Base-by-base conservation (phyloP, 2,329 filamentous ascomycete genomes). In the Cladorrhinum sp. region DNA sequence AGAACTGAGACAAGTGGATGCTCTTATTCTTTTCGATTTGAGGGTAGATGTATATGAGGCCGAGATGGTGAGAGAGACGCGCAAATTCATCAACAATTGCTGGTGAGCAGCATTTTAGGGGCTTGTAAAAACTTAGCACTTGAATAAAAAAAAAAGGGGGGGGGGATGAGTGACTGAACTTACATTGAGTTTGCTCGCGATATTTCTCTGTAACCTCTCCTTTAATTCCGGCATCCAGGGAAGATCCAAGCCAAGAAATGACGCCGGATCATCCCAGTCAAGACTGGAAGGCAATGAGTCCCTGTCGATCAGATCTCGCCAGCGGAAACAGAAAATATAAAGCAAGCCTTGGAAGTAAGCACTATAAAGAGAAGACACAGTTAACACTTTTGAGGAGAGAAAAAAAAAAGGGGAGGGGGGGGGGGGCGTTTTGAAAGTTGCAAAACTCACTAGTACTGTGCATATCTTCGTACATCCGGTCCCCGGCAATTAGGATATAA, bases 261-360 rank as follows among this genome's bases (percentile, higher is more conserved):
- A 84, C 1, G 80, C 77, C 10, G 80, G 77, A 62, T 88, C 85
- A 61, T 85, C 89, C 64, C 78, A 84, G 75, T 85, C 89, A 60
- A 84, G 82, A 62, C 76, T 79, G 62, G 86, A 81, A 1, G 84
- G 66, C 8, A 64, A 27, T 24, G 54, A 79, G 2, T 82, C 83
- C 1, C 84, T 82, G 20, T 84, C 79, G 59, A 91, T 89, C 51
- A 99, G 81, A 70, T 98, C 93, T 63, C 92, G 89, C 95, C 95
- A 99, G 58, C 95, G 88, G 80, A 99, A 99, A 79, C 95, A 99
- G 71, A 96, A 97, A 61, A 96, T 93, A 60, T 66, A 97, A 23
- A 97, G 83, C 2, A 96, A 80, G 1, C 92, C 92, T 74, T 97
- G 93, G n/a, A 90, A 86, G 52, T 92, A 86, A 18, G 90, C 87